These are phyloP conservation scores for Linderniella brevidens DNA, from an alignment of 257 asterid genomes.

Conservation along the genomic window DNA sequence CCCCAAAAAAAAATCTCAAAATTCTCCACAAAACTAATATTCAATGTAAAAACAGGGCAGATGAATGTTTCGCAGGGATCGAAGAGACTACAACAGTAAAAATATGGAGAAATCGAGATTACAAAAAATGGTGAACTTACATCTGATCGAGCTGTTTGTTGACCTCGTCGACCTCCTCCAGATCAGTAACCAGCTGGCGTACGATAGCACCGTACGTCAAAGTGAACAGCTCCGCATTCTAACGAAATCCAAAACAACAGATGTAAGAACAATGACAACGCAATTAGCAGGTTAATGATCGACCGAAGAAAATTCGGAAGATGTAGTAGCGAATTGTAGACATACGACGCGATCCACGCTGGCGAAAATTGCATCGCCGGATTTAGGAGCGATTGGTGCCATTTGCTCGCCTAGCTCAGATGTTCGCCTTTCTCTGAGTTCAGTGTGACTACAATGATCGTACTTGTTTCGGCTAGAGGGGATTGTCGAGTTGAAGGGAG, in stretches of 20 bases:
- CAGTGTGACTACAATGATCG: no score
- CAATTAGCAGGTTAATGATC: background rate
- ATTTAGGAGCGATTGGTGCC: conserved; percentile 17
- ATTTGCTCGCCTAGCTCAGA: conserved; percentile 3
- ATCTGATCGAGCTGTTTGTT: conserved; percentile 96
- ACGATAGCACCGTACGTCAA: conserved; percentile 91
- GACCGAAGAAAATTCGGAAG: background rate
- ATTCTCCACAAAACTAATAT: conserved; percentile 3
- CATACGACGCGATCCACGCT: conserved; percentile 22
- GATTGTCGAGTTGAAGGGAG: background rate
- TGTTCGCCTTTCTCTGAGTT: background rate
- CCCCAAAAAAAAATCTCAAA: background rate
- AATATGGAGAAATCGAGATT: background rate
- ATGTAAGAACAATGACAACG: background rate
- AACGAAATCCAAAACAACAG: conserved; percentile 1
- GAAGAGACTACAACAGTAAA: no score
- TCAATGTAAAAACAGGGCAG: no score
- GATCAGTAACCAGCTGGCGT: conserved; percentile 88
- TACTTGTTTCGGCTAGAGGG: background rate
- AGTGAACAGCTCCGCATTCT: conserved; percentile 94
- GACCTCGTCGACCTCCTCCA: conserved; percentile 97
- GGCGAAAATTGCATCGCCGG: conserved; percentile 28
- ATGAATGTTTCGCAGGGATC: no score
- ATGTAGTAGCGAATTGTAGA: background rate
- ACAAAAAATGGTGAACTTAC: conserved; percentile 17